These are phyloP conservation scores for Crithidia bombi DNA, from an alignment of 208 protist species.

Conservation along the genomic window DNA sequence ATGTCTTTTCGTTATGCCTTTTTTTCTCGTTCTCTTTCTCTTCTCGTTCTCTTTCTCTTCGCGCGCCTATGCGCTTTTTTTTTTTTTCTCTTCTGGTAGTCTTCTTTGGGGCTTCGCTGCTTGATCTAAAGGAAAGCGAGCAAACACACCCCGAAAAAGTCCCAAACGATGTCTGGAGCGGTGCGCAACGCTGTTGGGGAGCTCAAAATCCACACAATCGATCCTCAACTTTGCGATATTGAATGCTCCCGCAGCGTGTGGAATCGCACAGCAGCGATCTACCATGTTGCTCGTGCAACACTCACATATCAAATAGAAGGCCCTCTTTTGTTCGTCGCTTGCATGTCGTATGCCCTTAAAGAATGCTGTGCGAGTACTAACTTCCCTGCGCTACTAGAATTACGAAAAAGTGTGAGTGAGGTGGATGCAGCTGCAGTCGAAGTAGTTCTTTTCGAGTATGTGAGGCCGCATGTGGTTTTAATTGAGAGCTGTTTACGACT, in stretches of 20 bases:
- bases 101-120: background rate
- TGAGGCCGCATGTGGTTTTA: slow-evolving; percentile 67
- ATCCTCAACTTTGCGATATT: slow-evolving; percentile 8
- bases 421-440: slow-evolving; percentile 70
- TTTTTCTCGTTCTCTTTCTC: no score
- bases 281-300: slow-evolving; percentile 23
- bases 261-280: slow-evolving; percentile 32
- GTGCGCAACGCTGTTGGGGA: background rate
- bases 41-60: no score
- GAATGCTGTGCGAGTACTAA: slow-evolving; percentile 44
- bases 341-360: slow-evolving; percentile 70
- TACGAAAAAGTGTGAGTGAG: slow-evolving; percentile 27
- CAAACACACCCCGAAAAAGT: slow-evolving; percentile 2
- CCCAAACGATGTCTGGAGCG: background rate
- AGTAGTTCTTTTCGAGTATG: slow-evolving; percentile 59
- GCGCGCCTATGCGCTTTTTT: background rate
- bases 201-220: background rate
- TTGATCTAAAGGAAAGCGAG: no score
- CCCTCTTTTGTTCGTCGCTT: slow-evolving; percentile 52
- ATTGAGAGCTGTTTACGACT: slow-evolving; percentile 76
- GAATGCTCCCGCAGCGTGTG: slow-evolving; percentile 30
- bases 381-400: slow-evolving; percentile 5
- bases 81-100: background rate
- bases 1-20: no score
- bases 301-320: slow-evolving; percentile 14